Base-by-base conservation (phyloP, 306 rosid genomes). In the Acacia melanoxylon region DNA sequence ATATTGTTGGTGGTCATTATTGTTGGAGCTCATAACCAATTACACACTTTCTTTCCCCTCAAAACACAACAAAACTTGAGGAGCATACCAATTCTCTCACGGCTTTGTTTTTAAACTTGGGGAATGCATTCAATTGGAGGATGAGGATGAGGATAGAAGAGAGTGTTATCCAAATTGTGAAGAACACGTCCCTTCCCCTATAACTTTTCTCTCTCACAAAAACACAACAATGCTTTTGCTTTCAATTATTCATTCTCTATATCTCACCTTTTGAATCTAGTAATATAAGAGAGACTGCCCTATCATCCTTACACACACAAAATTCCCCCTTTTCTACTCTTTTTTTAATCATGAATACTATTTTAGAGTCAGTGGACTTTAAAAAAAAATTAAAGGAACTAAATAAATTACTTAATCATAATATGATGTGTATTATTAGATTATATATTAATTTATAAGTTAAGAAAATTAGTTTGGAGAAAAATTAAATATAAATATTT, bases 91-190 rank as follows among this genome's bases (percentile, higher is more conserved):
- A 20, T 54, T 22, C 16, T 22, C 2, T 24, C 65, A 58, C 29
- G 25, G 31, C 6, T n/a, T 58, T 58, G 5, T 10, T 58, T 8
- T n/a, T 37, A 37, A 22, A 58, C 68, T 1, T 59, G 68, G 68
- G 40, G 69, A 20, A 9, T 27, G 29, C 61, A 59, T 19, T 17
- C 37, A 46, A 11, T 52, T 16, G 56, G n/a, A 51, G 75, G 72
- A 45, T 45, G 75, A 49, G 77, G 84, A 54, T 44, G 69, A 66
- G 63, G 44, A 85, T 58, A 74, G 40, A 62, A 48, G 80, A 20
- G 27, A 40, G 46, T 74, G 86, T 82, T 49, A 84, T 87, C 88
- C 46, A 56, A 25, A 29, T 49, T 54, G 70, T 33, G 24, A 75
- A 67, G 52, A 61, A 56, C 35, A 56, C 25, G 25, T 29, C 24